Evolutionary conservation across 2,329 filamentous ascomycete species (phyloP), one percentile per base, ranked within the genome.

Genomic region (Beauveria scarabaeidicola): DNA sequence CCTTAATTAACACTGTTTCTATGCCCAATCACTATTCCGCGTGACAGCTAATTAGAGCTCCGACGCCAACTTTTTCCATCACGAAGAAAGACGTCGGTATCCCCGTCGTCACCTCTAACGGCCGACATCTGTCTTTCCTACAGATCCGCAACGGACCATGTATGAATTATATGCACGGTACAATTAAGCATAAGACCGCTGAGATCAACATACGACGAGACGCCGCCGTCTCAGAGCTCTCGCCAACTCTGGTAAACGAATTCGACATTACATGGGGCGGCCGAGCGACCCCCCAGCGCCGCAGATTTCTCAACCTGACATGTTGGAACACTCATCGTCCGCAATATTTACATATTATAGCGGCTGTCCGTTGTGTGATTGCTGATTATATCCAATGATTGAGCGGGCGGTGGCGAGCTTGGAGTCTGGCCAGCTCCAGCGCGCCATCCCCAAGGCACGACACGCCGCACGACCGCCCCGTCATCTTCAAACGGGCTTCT

Each of bases 321-420:
- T 55, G 52, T 46, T 23, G 44, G 29, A 17, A 25, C 17, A 7
- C 4, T 17, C 51, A 27, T 46, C 25, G 4, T 13, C 21, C 25
- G 15, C 41, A 50, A 13, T 25, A 3, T 1, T 23, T 44, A 9
- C 40, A 55, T 27, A 11, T 19, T 43, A 50, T 36, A 44, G 47
- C 43, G 53, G 41, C 46, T 27, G 44, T 27, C 25, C 11, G 27
- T 41, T 52, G 29, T 48, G 29, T 21, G 27, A 27, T 38, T 38
- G 55, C 51, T 23, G 55, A 23, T 36, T 51, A 50, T 61, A 61
- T 58, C 75, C 73, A 70, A 82, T 84, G 80, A 78, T 84, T 66
- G 81, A 84, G 75, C 78, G 80, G 76, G 81, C 81, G 60, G 79
- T 80, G 44, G 76, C 77, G 62, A 76, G 74, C 70, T 71, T 84